Evolutionary conservation across 1,284 basidiomycete genomes (phyloP), one percentile per base, ranked within the genome.

Genomic region (Sphaerobolus stellatus): DNA sequence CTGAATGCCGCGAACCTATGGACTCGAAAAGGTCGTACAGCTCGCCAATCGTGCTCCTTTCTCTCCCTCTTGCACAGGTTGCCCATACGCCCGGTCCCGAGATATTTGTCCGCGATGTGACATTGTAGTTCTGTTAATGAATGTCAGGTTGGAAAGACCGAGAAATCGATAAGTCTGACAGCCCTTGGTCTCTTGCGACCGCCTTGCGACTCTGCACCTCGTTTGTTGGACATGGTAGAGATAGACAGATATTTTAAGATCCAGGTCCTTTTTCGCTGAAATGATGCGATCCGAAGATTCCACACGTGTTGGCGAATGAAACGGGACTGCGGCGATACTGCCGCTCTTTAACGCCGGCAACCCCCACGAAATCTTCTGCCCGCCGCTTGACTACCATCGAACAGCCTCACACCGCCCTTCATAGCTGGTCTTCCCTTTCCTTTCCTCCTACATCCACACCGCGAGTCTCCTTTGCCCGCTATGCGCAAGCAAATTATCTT

Each of bases 71-170:
- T 27, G 89, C 79, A 59, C 88, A 91, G 61, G 84, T 90, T 5
- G 83, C 84, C 90, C 90, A 92, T 16, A 92, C 72, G 22, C 89
- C 89, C 34, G 90, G 90, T 5, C 89, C 88, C 56, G 88, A 84
- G 52, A 92, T 79, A 22, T 49, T 49, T 13, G 29, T 48, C n/a
- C 47, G 22, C 16, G 53, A 49, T 25, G 47, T 30, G 24, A 54
- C 18, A 16, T 22, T 18, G 27, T 54, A 49, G 30, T 43, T 54
- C 47, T 54, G 18, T 20, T 22, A 4, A 18, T 43, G 13, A n/a
- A n/a, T n/a, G n/a, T n/a, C n/a, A n/a, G n/a, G n/a, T n/a, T n/a
- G n/a, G n/a, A n/a, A n/a, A n/a, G n/a, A n/a, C n/a, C n/a, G n/a
- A n/a, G n/a, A n/a, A n/a, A n/a, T n/a, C n/a, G n/a, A 27, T 4